Evolutionary conservation across 169 alveolate genomes (phyloP), one percentile per base, ranked within the genome.

Genomic region (Plasmodium ovale): DNA sequence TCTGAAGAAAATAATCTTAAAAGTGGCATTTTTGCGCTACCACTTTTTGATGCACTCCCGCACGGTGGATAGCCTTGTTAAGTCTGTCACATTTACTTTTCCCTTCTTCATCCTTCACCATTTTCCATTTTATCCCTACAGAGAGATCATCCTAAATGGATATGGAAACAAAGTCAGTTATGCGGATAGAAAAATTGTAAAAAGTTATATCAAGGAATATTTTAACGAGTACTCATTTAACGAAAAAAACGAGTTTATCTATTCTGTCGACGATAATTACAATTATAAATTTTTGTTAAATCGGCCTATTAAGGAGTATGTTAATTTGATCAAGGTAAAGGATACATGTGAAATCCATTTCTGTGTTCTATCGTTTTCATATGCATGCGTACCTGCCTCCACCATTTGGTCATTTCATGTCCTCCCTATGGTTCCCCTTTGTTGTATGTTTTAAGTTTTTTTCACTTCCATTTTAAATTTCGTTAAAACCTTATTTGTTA

Each of bases 221-320:
- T 82, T 82, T 69, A 82, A 82, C 39, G 90, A 82, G 27, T 82
- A 82, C 42, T 47, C 84, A 25, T 82, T 82, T 82, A 82, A 82
- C 31, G 90, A 82, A 47, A 47, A 53, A 65, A 82, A 82, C 19
- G 90, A 82, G 47, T 82, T 82, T 42, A 70, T 82, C 42, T 82
- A 65, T 54, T 64, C 77, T 1, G 19, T 25, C 10, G 90, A 82
- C 44, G 90, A 51, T 37, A 49, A 25, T 25, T 82, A 64, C 19
- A 29, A 82, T 14, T 82, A 82, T 44, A 82, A 82, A 65, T 82
- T 82, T 64, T 37, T 65, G 12, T 37, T 82, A 70, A 82, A 82
- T 10, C 42, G 70, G 35, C 51, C 90, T 19, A 65, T 65, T 33
- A 82, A 82, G 29, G 90, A 82, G 44, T 82, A 82, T 65, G 44